Evolutionary conservation across 441 rosid genomes (phyloP).

Genomic region (Jatropha podagrica): DNA sequence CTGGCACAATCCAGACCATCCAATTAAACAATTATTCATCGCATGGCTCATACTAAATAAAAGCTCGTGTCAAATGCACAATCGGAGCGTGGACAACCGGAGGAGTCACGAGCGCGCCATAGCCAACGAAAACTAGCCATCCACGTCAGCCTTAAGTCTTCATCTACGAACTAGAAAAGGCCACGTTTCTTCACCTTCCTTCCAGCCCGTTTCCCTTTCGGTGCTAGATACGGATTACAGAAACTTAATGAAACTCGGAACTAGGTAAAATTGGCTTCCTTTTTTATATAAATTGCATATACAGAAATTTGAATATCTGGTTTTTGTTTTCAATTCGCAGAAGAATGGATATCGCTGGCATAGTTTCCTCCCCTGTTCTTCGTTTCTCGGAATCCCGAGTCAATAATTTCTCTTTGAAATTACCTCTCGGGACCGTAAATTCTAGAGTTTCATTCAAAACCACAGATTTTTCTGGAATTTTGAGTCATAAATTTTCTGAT

Average conservation of each 20-base stretch:
- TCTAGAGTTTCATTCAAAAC: constrained; percentile 24
- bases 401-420: not conserved
- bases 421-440: constrained; percentile 14
- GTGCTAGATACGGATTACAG: not conserved
- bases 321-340: not conserved
- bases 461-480: constrained; percentile 13
- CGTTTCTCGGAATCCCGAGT: constrained; percentile 20
- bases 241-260: not conserved
- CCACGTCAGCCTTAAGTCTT: constrained; percentile 27
- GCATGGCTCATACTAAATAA: constrained; percentile 1
- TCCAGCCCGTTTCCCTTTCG: not conserved
- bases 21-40: not conserved
- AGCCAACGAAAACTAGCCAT: not conserved
- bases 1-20: constrained; percentile 11
- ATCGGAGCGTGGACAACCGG: constrained; percentile 15
- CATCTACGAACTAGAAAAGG: not conserved
- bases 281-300: not conserved
- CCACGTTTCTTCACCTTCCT: constrained; percentile 14
- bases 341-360: constrained; percentile 30
- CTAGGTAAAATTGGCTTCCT: not conserved
- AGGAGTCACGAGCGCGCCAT: constrained; percentile 24
- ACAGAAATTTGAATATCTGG: not conserved
- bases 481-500: constrained; percentile 30
- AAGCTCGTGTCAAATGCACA: constrained; percentile 9
- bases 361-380: constrained; percentile 14